Base-by-base conservation (phyloP, 1,139 yeast species). In the Taphrina communis region DNA sequence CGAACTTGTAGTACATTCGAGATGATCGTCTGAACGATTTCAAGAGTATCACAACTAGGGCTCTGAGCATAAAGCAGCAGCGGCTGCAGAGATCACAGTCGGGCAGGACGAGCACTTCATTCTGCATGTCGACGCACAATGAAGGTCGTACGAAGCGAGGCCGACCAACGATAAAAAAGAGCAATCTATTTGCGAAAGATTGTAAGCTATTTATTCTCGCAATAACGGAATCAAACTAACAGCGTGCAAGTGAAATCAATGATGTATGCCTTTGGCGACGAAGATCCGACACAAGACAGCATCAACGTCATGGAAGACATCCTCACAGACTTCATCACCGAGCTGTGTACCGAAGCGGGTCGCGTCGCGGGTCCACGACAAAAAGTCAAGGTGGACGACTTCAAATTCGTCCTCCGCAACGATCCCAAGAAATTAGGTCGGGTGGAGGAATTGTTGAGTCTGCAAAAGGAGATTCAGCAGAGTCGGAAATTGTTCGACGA, bases 381-480 rank as follows among this genome's bases (percentile, higher is more conserved):
- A 68, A 87, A 95, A 77, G 86, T 93, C 72, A 88, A 89, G 75
- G 88, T 92, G 67, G 97, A 91, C 71, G 98, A 93, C 77, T 86
- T 93, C 79, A 90, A 89, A 73, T 91, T 91, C 79, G 95, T 91
- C 0, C 80, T 93, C 70, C 81, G 97, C 58, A 85, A 88, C 73
- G 98, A 93, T 74, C 90, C 95, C 0, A 83, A 86, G 69, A 93
- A 92, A 76, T 82, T 91, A 63, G 95, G 96, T 12, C 84, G 98
- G 77, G 86, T 92, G 48, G 88, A 89, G 73, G 95, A 92, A 76
- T 84, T 93, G 73, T 83, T 90, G 70, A 84, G 85, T 63, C 84
- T 90, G 76, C 91, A 90, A 73, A 87, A 86, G 74, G 86, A 85
- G 74, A 91, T 93, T 74, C 85, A 86, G 38, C 88, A 85, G 72